Conservation (phyloP, 1,139 yeast species). For the Kazachstania sp. region DNA sequence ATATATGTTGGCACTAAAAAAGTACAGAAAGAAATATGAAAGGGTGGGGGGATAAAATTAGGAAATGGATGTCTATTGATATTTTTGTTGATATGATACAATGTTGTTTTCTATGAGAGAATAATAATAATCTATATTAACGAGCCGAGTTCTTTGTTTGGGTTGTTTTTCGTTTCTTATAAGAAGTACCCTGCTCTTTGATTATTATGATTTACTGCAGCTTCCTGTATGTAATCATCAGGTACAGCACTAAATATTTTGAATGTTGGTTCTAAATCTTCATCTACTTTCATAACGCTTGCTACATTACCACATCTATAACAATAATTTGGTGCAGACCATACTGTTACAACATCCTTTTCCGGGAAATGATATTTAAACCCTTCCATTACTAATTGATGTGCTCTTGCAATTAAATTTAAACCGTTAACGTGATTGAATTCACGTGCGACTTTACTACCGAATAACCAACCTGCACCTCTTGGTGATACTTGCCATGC, state of each 20-base stretch:
- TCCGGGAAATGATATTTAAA: slow-evolving; percentile 91
- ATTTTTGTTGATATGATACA: too few relatives aligned
- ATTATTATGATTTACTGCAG: slow-evolving; percentile 34
- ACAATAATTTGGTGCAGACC: slow-evolving; percentile 98
- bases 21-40: too few relatives aligned
- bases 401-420: slow-evolving; percentile 87
- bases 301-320: slow-evolving; percentile 98
- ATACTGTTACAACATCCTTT: slow-evolving; percentile 92
- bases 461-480: slow-evolving; percentile 98
- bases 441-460: slow-evolving; percentile 79
- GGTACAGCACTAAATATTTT: slow-evolving; percentile 94
- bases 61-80: too few relatives aligned
- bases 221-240: slow-evolving; percentile 69
- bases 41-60: too few relatives aligned
- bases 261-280: slow-evolving; percentile 77
- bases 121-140: too few relatives aligned
- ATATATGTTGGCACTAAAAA: too few relatives aligned
- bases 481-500: slow-evolving; percentile 99
- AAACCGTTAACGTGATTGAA: slow-evolving; percentile 89
- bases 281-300: slow-evolving; percentile 93
- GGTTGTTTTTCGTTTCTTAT: slow-evolving; percentile 8
- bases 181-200: slow-evolving; percentile 32
- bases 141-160: neutral
- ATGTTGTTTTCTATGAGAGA: too few relatives aligned
- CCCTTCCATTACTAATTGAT: slow-evolving; percentile 98